Evolutionary conservation across 2,329 filamentous ascomycete genomes (phyloP).

Genomic region (Epicoccum sorghinum): DNA sequence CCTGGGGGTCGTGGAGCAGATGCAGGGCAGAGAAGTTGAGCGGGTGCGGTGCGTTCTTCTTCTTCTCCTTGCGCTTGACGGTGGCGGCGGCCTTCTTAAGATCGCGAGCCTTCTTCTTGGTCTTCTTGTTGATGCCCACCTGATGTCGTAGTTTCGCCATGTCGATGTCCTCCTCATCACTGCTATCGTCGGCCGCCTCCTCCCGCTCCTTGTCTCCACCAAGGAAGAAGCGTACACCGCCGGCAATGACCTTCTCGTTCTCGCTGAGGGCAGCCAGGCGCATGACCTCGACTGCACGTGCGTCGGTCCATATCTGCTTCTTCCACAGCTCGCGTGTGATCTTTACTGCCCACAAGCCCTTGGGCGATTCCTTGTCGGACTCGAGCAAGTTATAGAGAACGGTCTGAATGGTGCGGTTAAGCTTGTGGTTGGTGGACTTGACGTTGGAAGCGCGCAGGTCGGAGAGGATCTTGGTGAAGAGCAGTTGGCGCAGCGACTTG

Average conservation of each 20-base stretch:
- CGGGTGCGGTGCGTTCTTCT: constrained; percentile 84
- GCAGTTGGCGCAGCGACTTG: constrained; percentile 81
- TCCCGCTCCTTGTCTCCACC: constrained; percentile 96
- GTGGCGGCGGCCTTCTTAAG: constrained; percentile 82
- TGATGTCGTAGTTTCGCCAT: constrained; percentile 84
- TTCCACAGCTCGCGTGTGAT: constrained; percentile 96
- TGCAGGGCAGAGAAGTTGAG: constrained; percentile 97
- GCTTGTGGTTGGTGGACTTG: constrained; percentile 85
- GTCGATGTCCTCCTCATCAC: constrained; percentile 77
- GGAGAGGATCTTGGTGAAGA: constrained; percentile 90
- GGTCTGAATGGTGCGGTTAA: constrained; percentile 92
- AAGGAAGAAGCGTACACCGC: constrained; percentile 91
- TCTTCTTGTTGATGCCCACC: constrained; percentile 93
- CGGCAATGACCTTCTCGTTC: constrained; percentile 89
- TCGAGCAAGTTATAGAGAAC: constrained; percentile 91
- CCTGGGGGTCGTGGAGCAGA: constrained; percentile 90
- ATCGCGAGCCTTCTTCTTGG: constrained; percentile 80
- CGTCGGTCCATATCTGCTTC: constrained; percentile 92
- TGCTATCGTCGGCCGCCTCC: constrained; percentile 81
- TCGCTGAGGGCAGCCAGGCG: constrained; percentile 88
- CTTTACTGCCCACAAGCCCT: constrained; percentile 95
- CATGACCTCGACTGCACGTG: constrained; percentile 97
- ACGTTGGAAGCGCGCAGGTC: constrained; percentile 88
- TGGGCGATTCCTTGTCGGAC: constrained; percentile 81
- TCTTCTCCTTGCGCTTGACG: constrained; percentile 79